Evolutionary conservation across 2,329 filamentous ascomycete genomes (phyloP), one percentile per base, ranked within the genome.

Genomic region (Ampelomyces quisqualis): DNA sequence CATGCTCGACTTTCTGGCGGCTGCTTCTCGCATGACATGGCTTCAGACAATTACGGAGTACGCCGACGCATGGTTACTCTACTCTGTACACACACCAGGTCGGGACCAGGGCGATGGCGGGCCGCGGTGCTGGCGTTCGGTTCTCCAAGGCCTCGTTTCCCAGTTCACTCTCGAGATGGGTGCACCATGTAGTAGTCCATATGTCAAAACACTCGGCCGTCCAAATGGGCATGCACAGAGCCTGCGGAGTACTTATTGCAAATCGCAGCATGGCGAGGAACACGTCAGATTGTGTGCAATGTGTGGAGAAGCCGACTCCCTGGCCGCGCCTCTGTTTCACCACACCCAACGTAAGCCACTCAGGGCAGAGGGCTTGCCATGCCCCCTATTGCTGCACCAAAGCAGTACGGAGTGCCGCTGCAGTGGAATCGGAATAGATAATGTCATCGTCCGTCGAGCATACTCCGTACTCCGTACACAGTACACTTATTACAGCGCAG

Each of bases 261-360:
- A 11, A 28, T 22, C 37, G 15, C 23, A 34, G 19, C 29, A 46
- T 20, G 24, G 33, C n/a, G 34, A 36, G 43, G 54, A 56, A 55
- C 59, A 64, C 59, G 60, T 62, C 58, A 64, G 59, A 58, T 47
- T 45, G 45, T 39, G 38, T 37, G 40, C 29, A 31, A 24, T 26
- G 29, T 40, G 23, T 44, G 36, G 44, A 50, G 43, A 42, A n/a
- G 44, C 46, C 44, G 39, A 46, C 40, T 40, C 47, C 35, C 23
- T 53, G 53, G 55, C 57, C 56, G 56, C 60, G 57, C 58, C 56
- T 58, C 51, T 56, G 51, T 46, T 35, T 38, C 42, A 36, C 43
- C 43, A 45, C 42, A 34, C 41, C 30, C 45, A 24, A 10, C 21
- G 20, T 24, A 40, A 55, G 49, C 57, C 57, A 60, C 44, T 55